Conservation (phyloP, 2,329 filamentous ascomycete species). For the Microdochium bolleyi region DNA sequence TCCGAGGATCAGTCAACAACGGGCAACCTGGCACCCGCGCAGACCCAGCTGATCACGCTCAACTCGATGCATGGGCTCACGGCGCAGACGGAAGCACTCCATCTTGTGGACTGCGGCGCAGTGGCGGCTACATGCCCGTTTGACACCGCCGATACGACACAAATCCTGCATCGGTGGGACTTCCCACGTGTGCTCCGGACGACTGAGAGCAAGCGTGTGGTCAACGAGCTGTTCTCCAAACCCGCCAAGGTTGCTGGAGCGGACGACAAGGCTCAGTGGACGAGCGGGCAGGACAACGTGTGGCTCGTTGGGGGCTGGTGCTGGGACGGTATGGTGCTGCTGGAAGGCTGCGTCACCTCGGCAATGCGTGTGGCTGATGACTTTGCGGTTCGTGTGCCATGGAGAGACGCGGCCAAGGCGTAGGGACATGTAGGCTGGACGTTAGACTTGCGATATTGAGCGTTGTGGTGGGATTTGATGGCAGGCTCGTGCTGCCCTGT, state of each 20-base stretch:
- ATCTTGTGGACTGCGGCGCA: conserved; percentile 40
- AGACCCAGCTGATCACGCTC: conserved; percentile 24
- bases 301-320: conserved; percentile 54
- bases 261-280: conserved; percentile 27
- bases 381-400: conserved; percentile 37
- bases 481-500: neutral
- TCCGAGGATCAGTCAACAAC: conserved; percentile 10
- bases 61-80: conserved; percentile 22
- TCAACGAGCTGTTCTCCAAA: conserved; percentile 34
- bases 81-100: conserved; percentile 40
- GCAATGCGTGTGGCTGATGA: conserved; percentile 46
- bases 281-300: conserved; percentile 43
- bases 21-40: neutral
- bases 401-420: conserved; percentile 7
- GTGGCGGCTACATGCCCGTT: conserved; percentile 46
- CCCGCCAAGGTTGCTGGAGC: neutral
- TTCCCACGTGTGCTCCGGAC: conserved; percentile 47
- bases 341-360: conserved; percentile 53
- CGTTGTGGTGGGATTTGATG: neutral
- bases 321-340: conserved; percentile 56
- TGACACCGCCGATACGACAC: conserved; percentile 24
- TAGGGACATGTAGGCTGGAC: neutral
- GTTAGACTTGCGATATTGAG: neutral
- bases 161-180: conserved; percentile 32
- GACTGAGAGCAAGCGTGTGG: conserved; percentile 33